Conservation (phyloP, 2,329 filamentous ascomycete genomes). For the Colletotrichum tabaci region DNA sequence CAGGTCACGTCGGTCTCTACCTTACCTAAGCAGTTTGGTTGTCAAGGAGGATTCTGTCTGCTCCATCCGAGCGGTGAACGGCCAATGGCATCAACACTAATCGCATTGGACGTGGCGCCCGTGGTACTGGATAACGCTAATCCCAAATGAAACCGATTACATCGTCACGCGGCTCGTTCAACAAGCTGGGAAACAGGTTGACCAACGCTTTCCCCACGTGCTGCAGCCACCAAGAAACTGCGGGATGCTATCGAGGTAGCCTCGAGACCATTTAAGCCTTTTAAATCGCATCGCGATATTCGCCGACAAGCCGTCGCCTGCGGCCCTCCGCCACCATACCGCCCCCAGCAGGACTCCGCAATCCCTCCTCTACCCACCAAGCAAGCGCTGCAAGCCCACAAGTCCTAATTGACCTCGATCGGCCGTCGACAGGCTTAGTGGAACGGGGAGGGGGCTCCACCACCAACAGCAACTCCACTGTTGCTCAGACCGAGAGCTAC, state of each 20-base stretch:
- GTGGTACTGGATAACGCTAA: slow-evolving; percentile 40
- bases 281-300: slow-evolving; percentile 35
- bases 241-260: slow-evolving; percentile 37
- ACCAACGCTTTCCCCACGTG: slow-evolving; percentile 43
- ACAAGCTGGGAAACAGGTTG: slow-evolving; percentile 38
- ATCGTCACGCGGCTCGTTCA: slow-evolving; percentile 40
- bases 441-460: slow-evolving; percentile 43
- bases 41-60: background rate
- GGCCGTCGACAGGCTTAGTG: slow-evolving; percentile 36
- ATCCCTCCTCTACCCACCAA: slow-evolving; percentile 44
- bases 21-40: slow-evolving; percentile 14
- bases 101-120: slow-evolving; percentile 29
- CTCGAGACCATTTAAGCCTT: slow-evolving; percentile 18
- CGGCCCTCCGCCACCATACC: slow-evolving; percentile 39
- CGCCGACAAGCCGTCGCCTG: slow-evolving; percentile 36
- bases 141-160: slow-evolving; percentile 40
- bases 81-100: slow-evolving; percentile 36
- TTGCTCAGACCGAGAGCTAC: slow-evolving; percentile 47
- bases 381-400: slow-evolving; percentile 36
- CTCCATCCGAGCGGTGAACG: slow-evolving; percentile 27
- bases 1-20: background rate
- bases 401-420: slow-evolving; percentile 38
- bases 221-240: slow-evolving; percentile 38
- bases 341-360: slow-evolving; percentile 27
- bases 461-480: slow-evolving; percentile 23